Percentiles rank a stretch among this genome's conserved stretches.
phyloP scores from a whole-genome alignment of 2,329 filamentous ascomycete genomes.

The Truncatella angustata region DNA sequence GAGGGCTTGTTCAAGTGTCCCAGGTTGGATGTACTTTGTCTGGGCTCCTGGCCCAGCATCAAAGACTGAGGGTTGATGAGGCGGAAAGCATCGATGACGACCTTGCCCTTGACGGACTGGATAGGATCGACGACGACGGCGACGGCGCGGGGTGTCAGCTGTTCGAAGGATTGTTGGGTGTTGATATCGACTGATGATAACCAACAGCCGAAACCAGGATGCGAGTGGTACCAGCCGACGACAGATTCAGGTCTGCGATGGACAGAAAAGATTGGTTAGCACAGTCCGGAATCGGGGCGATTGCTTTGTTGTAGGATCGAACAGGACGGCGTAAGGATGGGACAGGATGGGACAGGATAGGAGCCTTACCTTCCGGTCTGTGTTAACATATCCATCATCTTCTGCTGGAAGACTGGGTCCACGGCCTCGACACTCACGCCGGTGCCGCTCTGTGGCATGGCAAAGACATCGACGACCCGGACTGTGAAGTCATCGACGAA shows the following conservation, averaged over 20 bases:
- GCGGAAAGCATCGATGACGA: constrained; percentile 98
- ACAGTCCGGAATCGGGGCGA: no score
- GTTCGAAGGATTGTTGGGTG: constrained; percentile 99
- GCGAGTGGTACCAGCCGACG: constrained; percentile 99
- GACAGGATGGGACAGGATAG: no score
- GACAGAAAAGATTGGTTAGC: no score
- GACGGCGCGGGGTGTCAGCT: constrained; percentile 92
- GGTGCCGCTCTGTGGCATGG: constrained; percentile 98
- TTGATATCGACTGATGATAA: constrained; percentile 99
- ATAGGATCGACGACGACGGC: constrained; percentile 98
- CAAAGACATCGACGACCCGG: constrained; percentile 96
- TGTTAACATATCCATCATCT: constrained; percentile 99
- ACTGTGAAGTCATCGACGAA: constrained; percentile 99
- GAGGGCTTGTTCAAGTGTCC: constrained; percentile 98
- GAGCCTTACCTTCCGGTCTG: constrained; percentile 88
- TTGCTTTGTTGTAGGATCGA: no score
- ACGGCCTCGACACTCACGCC: constrained; percentile 98
- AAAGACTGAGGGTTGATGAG: constrained; percentile 97
- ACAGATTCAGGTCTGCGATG: constrained; percentile 81
- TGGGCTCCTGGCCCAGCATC: constrained; percentile 96
- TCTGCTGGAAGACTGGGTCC: constrained; percentile 97
- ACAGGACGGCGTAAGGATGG: no score
- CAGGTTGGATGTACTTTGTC: constrained; percentile 96
- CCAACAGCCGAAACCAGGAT: constrained; percentile 99
- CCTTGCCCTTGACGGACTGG: constrained; percentile 98